Conservation (phyloP, 768 basidiomycete genomes). For the Gymnopilus dilepis region DNA sequence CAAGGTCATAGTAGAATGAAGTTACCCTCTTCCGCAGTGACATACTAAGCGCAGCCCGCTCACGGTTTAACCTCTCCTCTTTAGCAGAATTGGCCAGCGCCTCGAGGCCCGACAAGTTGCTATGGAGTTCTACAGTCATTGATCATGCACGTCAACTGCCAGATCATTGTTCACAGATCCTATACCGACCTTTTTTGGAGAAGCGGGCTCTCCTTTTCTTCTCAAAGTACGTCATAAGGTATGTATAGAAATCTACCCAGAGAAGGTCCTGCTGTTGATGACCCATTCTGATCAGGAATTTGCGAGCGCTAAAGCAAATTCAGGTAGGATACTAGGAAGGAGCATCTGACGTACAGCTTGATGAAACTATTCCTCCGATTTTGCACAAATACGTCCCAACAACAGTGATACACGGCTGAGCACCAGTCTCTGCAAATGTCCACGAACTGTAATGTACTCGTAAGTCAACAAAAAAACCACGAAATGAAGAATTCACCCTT, state of each 20-base stretch:
- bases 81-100: background rate
- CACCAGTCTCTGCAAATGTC: too few relatives aligned
- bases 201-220: background rate
- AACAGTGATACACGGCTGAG: too few relatives aligned
- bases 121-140: background rate
- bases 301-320: background rate
- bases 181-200: background rate
- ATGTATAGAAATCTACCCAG: background rate
- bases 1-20: background rate
- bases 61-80: background rate
- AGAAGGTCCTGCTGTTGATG: background rate
- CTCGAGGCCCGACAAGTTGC: background rate
- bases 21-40: background rate
- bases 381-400: too few relatives aligned
- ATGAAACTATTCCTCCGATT: too few relatives aligned
- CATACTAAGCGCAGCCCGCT: background rate
- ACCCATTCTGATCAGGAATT: background rate
- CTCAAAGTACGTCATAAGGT: background rate
- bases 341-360: too few relatives aligned
- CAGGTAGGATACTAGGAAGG: too few relatives aligned
- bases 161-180: too few relatives aligned
- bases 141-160: too few relatives aligned
- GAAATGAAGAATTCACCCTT: background rate
- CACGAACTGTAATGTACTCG: background rate
- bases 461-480: background rate